Base-by-base conservation (phyloP, 192 early-diverging fungal genomes). In the Backusella psychrophila region DNA sequence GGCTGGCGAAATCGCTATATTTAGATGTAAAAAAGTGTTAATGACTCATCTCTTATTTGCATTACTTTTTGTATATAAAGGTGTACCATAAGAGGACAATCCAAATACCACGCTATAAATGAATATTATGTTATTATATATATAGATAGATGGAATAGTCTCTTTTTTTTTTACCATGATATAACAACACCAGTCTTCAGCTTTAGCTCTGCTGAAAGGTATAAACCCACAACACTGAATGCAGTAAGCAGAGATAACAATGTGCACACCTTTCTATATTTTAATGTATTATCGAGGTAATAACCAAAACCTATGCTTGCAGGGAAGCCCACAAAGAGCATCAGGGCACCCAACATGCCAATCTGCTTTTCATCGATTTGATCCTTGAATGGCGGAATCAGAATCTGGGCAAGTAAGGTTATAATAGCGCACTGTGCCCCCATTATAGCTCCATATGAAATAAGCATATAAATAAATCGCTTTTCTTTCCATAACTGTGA, bases 361-460 rank as follows among this genome's bases (percentile, higher is more conserved):
- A 85, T 36, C 11, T 73, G 56, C 21, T 65, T 38, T n/a, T 73
- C 71, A 15, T 21, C 52, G 3, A 84, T 73, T 29, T 78, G 56
- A 31, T 82, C 74, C 6, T 69, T 39, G 71, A 85, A 85, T 15
- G 81, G 73, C 31, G 82, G 80, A 17, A 82, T 41, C 6, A 86
- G 17, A 6, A 84, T 81, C 44, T 86, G 82, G 12, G 82, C 77
- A 6, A 86, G 69, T 41, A 86, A 67, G 31, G 82, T 86, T 39
- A 79, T 75, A 36, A 86, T 38, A 7, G 85, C 77, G 59, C 75
- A 81, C 66, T 82, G 80, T 33, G 80, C 82, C 17, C 84, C 84
- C 56, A 77, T 81, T 12, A 82, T 71, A 35, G 80, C 76, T 41
- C 76, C 82, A 74, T 71, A 86, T 5, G 85, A 69, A 38, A 66